Percentiles rank a stretch among this genome's conserved stretches.
These are phyloP conservation scores for Coprinopsis cinerea DNA, from an alignment of 768 basidiomycete species.

Conservation along the genomic window DNA sequence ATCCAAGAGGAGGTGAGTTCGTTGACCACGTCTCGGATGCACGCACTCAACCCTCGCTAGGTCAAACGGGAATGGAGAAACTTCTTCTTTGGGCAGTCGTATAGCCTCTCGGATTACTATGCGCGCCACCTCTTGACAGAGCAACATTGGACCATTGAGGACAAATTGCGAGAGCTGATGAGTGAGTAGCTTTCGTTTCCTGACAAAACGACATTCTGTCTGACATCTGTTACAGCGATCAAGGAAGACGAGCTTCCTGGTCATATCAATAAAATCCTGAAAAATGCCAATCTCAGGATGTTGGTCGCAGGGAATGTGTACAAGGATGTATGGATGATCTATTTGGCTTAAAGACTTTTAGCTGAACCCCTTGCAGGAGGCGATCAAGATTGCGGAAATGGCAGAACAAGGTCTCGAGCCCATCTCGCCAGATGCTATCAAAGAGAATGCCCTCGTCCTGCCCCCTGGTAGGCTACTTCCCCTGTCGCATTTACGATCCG, in stretches of 20 bases:
- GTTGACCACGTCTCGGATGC: not conserved
- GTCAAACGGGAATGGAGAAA: constrained; percentile 77
- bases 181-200: constrained; percentile 39
- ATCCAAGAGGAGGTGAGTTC: constrained; percentile 73
- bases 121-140: constrained; percentile 65
- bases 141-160: constrained; percentile 68
- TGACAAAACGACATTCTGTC: not conserved
- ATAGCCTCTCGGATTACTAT: constrained; percentile 73
- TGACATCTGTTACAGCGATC: constrained; percentile 45
- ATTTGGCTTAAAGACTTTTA: not conserved
- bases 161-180: constrained; percentile 69
- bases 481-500: constrained; percentile 2
- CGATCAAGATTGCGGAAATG: constrained; percentile 63
- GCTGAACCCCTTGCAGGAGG: constrained; percentile 47
- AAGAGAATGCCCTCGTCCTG: constrained; percentile 56
- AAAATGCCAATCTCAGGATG: constrained; percentile 60
- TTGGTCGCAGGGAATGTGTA: constrained; percentile 81
- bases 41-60: constrained; percentile 30
- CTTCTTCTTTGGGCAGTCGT: constrained; percentile 81
- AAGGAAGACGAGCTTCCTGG: constrained; percentile 62
- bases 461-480: constrained; percentile 47
- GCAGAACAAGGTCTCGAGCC: constrained; percentile 61
- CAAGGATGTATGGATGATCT: constrained; percentile 56
- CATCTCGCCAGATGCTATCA: constrained; percentile 47
- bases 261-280: constrained; percentile 56